A percentile compares a stretch with the other conserved stretches of the same genome.
Evolutionary conservation across 768 basidiomycete species (phyloP).

Genomic region (Suillus bovinus): DNA sequence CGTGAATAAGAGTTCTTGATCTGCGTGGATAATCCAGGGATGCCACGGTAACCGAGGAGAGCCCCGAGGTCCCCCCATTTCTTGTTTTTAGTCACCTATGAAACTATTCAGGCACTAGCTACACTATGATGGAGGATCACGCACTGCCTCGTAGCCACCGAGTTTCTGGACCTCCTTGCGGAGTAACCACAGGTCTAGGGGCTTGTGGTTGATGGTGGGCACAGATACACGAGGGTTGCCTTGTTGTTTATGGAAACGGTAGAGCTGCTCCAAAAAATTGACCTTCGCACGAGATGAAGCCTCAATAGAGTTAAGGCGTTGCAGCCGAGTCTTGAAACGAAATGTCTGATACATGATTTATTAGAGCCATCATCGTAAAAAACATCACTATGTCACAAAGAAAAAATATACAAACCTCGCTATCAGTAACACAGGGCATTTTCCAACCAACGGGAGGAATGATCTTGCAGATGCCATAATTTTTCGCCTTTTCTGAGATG

Average conservation of each 20-base stretch:
- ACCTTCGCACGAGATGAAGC: slow-evolving; percentile 95
- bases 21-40: slow-evolving; percentile 81
- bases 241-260: slow-evolving; percentile 95
- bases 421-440: slow-evolving; percentile 95
- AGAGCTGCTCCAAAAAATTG: slow-evolving; percentile 96
- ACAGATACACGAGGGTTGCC: slow-evolving; percentile 89
- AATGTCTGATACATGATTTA: slow-evolving; percentile 53
- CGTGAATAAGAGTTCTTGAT: slow-evolving; percentile 88
- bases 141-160: slow-evolving; percentile 86
- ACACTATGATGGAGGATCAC: slow-evolving; percentile 28
- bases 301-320: slow-evolving; percentile 95
- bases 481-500: slow-evolving; percentile 67
- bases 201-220: slow-evolving; percentile 90
- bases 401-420: slow-evolving; percentile 63
- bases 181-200: slow-evolving; percentile 91
- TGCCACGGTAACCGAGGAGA: slow-evolving; percentile 77
- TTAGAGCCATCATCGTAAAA: slow-evolving; percentile 23
- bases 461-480: slow-evolving; percentile 94
- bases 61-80: slow-evolving; percentile 90
- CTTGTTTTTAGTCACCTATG: slow-evolving; percentile 77
- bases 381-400: slow-evolving; percentile 23
- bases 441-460: slow-evolving; percentile 92
- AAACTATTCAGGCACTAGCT: slow-evolving; percentile 24
- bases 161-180: slow-evolving; percentile 88
- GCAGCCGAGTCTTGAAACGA: slow-evolving; percentile 94